Evolutionary conservation across 2,329 filamentous ascomycete genomes (phyloP).

Genomic region (Corniculantispora saksenae): DNA sequence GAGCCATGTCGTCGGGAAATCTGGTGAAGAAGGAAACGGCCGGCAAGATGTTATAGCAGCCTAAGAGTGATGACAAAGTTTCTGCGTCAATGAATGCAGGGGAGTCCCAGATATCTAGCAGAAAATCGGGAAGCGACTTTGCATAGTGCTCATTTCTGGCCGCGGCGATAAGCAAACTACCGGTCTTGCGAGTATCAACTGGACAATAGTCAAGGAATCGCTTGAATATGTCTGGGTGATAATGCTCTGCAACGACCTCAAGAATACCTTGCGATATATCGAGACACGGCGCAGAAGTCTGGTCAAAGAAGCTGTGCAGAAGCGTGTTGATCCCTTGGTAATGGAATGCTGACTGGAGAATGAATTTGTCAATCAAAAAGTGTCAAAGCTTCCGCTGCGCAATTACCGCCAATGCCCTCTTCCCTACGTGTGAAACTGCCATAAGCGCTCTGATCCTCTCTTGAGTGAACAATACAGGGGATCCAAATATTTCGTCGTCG

Average conservation of each 20-base stretch:
- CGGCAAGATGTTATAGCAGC: too few relatives aligned
- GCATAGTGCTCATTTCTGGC: neutral
- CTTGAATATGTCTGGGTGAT: neutral
- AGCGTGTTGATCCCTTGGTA: neutral
- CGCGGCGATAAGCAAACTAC: neutral
- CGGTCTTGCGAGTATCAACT: neutral
- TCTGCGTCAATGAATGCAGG: too few relatives aligned
- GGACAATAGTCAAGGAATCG: neutral
- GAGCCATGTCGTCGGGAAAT: too few relatives aligned
- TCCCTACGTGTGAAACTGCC: too few relatives aligned
- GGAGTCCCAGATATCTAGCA: too few relatives aligned
- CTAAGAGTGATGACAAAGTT: too few relatives aligned
- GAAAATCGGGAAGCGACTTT: too few relatives aligned
- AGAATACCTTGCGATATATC: neutral
- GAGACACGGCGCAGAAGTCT: neutral
- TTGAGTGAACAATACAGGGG: too few relatives aligned
- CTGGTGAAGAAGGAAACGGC: too few relatives aligned
- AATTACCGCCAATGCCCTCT: neutral
- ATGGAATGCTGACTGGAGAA: neutral
- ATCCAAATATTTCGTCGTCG: too few relatives aligned
- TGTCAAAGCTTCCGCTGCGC: neutral
- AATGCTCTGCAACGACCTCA: neutral
- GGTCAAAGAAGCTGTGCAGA: neutral
- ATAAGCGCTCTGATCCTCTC: too few relatives aligned
- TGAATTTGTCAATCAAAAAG: neutral